A percentile compares a stretch with the other conserved stretches of the same genome.
Evolutionary conservation across 1,284 basidiomycete species (phyloP).

Genomic region (Ustilago cynodontis): DNA sequence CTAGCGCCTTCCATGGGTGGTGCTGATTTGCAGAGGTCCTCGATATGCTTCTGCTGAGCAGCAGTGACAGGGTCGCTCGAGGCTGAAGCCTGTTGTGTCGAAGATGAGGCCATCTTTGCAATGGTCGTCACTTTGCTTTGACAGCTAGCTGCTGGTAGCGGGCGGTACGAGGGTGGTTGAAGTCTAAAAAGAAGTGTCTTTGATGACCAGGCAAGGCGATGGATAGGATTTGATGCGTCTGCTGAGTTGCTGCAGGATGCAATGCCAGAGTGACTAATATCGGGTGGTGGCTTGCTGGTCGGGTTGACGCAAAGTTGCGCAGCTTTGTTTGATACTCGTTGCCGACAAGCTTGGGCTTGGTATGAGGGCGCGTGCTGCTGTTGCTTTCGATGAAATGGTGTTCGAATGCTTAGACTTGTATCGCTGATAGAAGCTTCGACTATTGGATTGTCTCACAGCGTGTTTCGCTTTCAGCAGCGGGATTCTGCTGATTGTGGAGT

Average conservation of each 20-base stretch:
- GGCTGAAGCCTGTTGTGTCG: slow-evolving; percentile 12
- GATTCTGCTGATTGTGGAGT: slow-evolving; percentile 25
- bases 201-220: neutral
- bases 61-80: slow-evolving; percentile 30
- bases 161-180: neutral
- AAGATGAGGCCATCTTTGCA: slow-evolving; percentile 27
- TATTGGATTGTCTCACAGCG: neutral
- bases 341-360: no score
- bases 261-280: slow-evolving; percentile 30
- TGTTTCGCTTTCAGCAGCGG: slow-evolving; percentile 1
- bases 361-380: neutral
- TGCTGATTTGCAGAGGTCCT: slow-evolving; percentile 29
- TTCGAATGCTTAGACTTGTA: no score
- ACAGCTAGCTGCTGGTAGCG: neutral
- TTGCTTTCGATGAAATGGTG: neutral
- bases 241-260: slow-evolving; percentile 3
- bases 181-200: neutral
- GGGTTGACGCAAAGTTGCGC: neutral
- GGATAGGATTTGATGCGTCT: neutral
- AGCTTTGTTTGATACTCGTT: neutral
- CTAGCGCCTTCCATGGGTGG: slow-evolving; percentile 68
- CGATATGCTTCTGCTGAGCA: slow-evolving; percentile 41
- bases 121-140: neutral
- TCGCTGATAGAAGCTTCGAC: slow-evolving; percentile 3
- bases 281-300: slow-evolving; percentile 6